Evolutionary conservation across 345 rosid genomes (phyloP).

Genomic region (Eucalyptus erythrocorys): DNA sequence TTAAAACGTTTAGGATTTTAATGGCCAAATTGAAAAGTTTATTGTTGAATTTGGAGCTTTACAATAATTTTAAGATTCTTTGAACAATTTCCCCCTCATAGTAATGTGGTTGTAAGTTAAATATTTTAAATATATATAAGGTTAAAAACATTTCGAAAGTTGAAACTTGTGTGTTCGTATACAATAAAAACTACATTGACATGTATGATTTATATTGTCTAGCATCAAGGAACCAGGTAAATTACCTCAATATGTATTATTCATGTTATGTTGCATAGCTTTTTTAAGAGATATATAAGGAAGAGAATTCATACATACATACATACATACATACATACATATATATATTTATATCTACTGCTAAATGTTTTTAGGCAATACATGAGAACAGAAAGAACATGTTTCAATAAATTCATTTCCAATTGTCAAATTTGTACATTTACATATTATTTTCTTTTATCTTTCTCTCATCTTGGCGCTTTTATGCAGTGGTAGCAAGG

Average conservation of each 20-base stretch:
- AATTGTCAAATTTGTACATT: not conserved
- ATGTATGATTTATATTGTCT: not conserved
- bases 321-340: too few relatives aligned
- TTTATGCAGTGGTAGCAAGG: not conserved
- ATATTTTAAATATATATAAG: not conserved
- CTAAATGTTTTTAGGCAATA: not conserved
- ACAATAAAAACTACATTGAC: not conserved
- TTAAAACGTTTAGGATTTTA: not conserved
- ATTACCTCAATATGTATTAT: not conserved
- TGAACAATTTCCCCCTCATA: not conserved
- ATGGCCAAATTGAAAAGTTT: too few relatives aligned
- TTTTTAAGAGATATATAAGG: not conserved
- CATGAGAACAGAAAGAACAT: not conserved
- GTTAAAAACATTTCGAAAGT: not conserved
- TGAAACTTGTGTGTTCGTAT: not conserved
- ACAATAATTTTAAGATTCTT: not conserved
- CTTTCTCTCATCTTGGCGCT: not conserved
- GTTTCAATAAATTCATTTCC: not conserved
- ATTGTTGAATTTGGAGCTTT: accelerated
- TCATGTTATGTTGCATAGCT: not conserved
- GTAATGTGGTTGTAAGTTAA: not conserved
- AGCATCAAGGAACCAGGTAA: not conserved
- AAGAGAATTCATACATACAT: not conserved
- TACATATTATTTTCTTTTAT: not conserved
- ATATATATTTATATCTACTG: accelerated